phyloP scores from a whole-genome alignment of 139 green algal species.

The Cymbomonas tetramitiformis region DNA sequence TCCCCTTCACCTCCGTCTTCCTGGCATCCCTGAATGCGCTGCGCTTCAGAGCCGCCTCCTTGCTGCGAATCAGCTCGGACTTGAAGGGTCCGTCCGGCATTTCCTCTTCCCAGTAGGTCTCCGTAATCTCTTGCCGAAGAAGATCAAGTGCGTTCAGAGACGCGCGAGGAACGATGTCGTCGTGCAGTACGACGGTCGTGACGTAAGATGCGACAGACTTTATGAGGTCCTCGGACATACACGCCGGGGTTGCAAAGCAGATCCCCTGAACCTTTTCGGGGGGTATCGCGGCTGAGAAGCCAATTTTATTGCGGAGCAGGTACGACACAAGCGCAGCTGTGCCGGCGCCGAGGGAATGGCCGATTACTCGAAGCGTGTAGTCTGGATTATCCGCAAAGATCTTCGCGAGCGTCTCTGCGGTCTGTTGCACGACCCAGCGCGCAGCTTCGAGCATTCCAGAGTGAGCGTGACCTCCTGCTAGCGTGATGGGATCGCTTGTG shows the following conservation, averaged over 20 bases:
- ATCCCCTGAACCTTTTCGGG: too few species aligned
- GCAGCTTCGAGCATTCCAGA: conserved; percentile 32
- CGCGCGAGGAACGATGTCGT: conserved; percentile 35
- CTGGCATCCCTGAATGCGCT: too few species aligned
- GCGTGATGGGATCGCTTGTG: too few species aligned
- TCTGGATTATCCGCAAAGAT: conserved; percentile 8
- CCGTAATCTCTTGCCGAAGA: too few species aligned
- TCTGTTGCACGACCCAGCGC: conserved; percentile 14
- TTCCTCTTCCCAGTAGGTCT: too few species aligned
- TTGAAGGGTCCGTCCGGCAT: too few species aligned
- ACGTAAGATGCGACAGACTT: conserved; percentile 26
- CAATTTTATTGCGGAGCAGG: conserved; percentile 25
- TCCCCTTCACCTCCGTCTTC: too few species aligned
- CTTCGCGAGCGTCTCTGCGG: background rate
- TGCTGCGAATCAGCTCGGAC: too few species aligned
- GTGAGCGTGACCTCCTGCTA: conserved; percentile 38
- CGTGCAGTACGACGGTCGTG: conserved; percentile 30
- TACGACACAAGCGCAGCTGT: conserved; percentile 33
- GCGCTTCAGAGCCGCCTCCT: too few species aligned
- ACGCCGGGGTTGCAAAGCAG: conserved; percentile 32
- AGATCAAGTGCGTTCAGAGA: too few species aligned
- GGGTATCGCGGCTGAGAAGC: background rate
- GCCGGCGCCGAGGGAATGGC: conserved; percentile 30
- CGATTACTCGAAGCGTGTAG: conserved; percentile 22
- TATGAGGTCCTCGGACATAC: conserved; percentile 29